A percentile compares a stretch with the other conserved stretches of the same genome.
phyloP scores from a whole-genome alignment of 306 rosid genomes.

The Cucumis cinereus region DNA sequence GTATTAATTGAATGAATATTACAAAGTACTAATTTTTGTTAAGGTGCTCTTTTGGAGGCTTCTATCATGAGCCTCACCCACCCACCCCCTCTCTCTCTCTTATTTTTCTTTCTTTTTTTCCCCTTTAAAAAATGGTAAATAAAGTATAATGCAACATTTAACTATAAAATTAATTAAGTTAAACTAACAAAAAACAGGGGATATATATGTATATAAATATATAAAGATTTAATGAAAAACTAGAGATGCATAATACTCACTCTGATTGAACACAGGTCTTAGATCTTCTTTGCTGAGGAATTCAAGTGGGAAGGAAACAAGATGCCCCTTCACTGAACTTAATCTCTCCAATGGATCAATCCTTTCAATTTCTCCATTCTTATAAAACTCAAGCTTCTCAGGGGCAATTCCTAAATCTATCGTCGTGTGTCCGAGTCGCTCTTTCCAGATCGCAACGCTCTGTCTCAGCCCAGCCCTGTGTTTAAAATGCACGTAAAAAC shows the following conservation, averaged over 20 bases:
- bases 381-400: conserved; percentile 35
- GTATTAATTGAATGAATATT: conserved; percentile 1
- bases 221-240: conserved; percentile 45
- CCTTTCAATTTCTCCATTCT: conserved; percentile 38
- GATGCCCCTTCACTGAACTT: conserved; percentile 64
- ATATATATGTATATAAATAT: too few species aligned
- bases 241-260: conserved; percentile 85
- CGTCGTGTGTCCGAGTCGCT: conserved; percentile 63
- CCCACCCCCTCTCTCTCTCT: background rate
- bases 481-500: background rate
- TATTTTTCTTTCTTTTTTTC: background rate
- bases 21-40: background rate
- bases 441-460: conserved; percentile 52
- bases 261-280: conserved; percentile 87
- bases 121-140: background rate
- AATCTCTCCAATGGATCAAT: conserved; percentile 61
- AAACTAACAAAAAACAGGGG: background rate
- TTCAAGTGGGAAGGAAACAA: conserved; percentile 82
- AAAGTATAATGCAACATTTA: conserved; percentile 8
- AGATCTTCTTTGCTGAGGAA: conserved; percentile 84
- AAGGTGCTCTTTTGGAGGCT: background rate
- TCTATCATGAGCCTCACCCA: background rate
- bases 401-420: conserved; percentile 92
- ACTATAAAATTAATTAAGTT: background rate
- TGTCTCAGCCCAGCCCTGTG: conserved; percentile 78